Evolutionary conservation across 2,329 filamentous ascomycete species (phyloP).

Genomic region (Nothomitra cinnamomea): DNA sequence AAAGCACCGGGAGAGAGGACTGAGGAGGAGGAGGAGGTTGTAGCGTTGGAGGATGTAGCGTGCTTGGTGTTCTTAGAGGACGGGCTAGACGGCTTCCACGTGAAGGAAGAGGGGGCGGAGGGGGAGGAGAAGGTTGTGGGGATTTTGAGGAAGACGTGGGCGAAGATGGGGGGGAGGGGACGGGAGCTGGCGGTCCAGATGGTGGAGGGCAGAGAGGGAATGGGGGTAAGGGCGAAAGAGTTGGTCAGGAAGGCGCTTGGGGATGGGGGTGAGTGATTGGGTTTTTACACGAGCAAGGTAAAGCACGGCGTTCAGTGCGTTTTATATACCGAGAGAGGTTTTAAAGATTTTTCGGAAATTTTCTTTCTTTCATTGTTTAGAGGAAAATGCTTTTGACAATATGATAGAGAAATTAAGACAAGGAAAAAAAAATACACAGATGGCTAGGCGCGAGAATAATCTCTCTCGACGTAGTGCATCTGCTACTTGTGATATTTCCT

Average conservation of each 20-base stretch:
- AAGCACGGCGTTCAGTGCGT: not conserved
- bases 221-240: constrained; percentile 43
- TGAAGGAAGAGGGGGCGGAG: constrained; percentile 36
- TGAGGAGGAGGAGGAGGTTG: constrained; percentile 46
- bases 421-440: not conserved
- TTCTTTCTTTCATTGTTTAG: not conserved
- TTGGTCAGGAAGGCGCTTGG: constrained; percentile 47
- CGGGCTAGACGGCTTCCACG: constrained; percentile 57
- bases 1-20: constrained; percentile 27
- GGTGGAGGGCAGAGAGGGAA: constrained; percentile 18
- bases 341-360: not conserved
- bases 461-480: too few relatives aligned
- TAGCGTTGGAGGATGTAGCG: constrained; percentile 69
- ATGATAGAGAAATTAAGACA: not conserved
- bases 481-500: too few relatives aligned
- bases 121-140: constrained; percentile 63
- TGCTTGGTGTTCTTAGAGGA: constrained; percentile 79
- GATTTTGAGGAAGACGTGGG: constrained; percentile 60
- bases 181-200: constrained; percentile 48
- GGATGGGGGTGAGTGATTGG: too few relatives aligned
- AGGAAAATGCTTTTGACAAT: not conserved
- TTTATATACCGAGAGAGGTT: not conserved
- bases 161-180: constrained; percentile 47
- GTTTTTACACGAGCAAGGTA: too few relatives aligned
- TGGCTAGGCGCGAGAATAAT: not conserved